A percentile compares a stretch with the other conserved stretches of the same genome.
Conservation (phyloP, 352 stramenopile species). For the Elongisporangium prolatum region DNA sequence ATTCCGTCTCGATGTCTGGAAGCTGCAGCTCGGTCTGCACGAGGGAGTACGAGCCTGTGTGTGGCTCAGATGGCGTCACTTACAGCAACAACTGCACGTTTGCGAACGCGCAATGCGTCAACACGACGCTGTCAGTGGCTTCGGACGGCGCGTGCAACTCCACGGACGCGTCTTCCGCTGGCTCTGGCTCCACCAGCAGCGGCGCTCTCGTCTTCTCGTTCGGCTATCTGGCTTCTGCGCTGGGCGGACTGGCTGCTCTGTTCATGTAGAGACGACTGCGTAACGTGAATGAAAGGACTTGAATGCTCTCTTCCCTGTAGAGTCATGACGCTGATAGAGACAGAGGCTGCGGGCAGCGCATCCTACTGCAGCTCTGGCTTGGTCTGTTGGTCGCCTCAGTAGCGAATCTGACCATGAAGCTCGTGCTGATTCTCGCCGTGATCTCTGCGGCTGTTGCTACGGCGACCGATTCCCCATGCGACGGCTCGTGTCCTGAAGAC, state of each 20-base stretch:
- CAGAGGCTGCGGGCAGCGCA: background rate
- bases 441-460: constrained; percentile 14
- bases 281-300: background rate
- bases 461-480: constrained; percentile 11
- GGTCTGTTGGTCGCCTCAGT: too few species aligned
- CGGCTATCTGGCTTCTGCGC: background rate
- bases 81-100: constrained; percentile 47
- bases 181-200: background rate
- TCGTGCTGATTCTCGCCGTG: constrained; percentile 5
- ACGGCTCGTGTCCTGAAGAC: constrained; percentile 14
- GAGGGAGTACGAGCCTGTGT: constrained; percentile 27
- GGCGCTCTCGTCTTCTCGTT: constrained; percentile 3
- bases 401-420: too few species aligned
- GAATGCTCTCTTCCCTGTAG: background rate
- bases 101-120: constrained; percentile 19
- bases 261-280: background rate
- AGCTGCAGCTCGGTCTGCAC: constrained; percentile 12
- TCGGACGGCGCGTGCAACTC: constrained; percentile 17
- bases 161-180: background rate
- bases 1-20: background rate
- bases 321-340: background rate
- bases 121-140: constrained; percentile 17
- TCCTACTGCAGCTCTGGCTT: background rate
- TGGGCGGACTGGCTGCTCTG: background rate
- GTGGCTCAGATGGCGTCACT: constrained; percentile 38